Evolutionary conservation across 768 basidiomycete genomes (phyloP).

Genomic region (Mycena metata): DNA sequence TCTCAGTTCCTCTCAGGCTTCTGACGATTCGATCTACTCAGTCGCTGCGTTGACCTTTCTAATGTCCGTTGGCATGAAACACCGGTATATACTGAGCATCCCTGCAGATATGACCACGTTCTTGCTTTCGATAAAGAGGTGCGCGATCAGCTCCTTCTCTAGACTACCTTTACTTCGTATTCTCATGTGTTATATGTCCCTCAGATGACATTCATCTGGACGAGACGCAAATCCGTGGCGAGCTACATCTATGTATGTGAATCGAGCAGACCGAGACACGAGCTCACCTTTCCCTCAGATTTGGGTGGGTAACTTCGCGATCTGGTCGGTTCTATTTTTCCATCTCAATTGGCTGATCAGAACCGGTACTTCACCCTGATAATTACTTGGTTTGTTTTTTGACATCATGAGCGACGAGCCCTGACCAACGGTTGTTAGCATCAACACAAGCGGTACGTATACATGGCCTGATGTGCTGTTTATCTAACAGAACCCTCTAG

Average conservation of each 20-base stretch:
- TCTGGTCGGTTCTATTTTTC: no score
- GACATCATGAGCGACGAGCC: no score
- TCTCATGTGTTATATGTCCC: background rate
- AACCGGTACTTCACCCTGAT: slow-evolving; percentile 28
- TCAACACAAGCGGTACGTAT: slow-evolving; percentile 22
- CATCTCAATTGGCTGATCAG: background rate
- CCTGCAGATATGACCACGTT: slow-evolving; percentile 22
- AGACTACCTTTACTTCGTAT: background rate
- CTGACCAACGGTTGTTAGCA: background rate
- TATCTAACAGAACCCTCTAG: background rate
- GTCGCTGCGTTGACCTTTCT: slow-evolving; percentile 22
- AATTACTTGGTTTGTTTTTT: slow-evolving; percentile 14
- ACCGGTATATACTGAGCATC: no score
- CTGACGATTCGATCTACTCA: background rate
- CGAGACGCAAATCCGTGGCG: slow-evolving; percentile 13
- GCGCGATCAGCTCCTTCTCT: background rate
- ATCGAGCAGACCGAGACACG: no score
- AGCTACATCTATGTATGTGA: slow-evolving; percentile 23
- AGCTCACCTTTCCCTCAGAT: slow-evolving; percentile 1
- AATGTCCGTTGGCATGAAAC: background rate
- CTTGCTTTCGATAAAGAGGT: slow-evolving; percentile 23
- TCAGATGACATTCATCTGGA: slow-evolving; percentile 29
- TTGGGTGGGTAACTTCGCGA: slow-evolving; percentile 25
- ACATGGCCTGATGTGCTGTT: background rate
- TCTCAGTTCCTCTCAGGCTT: background rate